Evolutionary conservation across 495 filamentous ascomycete genomes (phyloP), one percentile per base, ranked within the genome.

Genomic region (Elasticomyces elasticus): DNA sequence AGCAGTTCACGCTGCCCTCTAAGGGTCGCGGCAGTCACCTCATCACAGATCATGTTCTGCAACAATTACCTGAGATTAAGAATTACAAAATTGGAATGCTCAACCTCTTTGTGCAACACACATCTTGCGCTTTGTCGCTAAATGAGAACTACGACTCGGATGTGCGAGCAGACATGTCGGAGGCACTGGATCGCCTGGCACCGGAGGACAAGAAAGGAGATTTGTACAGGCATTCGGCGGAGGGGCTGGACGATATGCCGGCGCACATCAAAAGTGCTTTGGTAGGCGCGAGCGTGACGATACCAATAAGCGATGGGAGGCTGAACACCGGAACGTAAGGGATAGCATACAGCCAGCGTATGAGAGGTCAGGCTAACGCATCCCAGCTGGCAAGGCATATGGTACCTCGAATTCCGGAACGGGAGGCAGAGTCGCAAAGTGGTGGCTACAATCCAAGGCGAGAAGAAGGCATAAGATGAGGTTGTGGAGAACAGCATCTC

Each of bases 71-170:
- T 3, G 85, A 95, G 68, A 72, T 98, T 60, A 71, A 70, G 43
- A 60, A 72, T 53, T 92, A 94, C 78, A 89, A 88, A 67, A 75
- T 89, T 56, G 92, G 92, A 28, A 72, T 97, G 54, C 72, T 97
- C 55, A 81, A 94, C 63, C 75, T 95, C 42, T 95, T 95, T 69
- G 72, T 94, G 41, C 87, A 95, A 71, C 89, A 95, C 71, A 95
- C 89, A 23, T 85, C 79, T 66, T 90, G 86, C 70, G 89, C 84
- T 37, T 73, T 95, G 49, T 84, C 78, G 51, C 68, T 95, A 58
- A 95, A 98, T 68, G 92, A 98, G 79, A 97, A 97, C 71, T 98
- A 76, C 82, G 89, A 94, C 61, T 70, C 73, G 17, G 86, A 87
- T 67, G 85, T 90, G 12, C 52, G 87, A 27, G 77, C 73, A 1